Evolutionary conservation across 169 alveolate species (phyloP), one percentile per base, ranked within the genome.

Genomic region (Miamiensis avidus): DNA sequence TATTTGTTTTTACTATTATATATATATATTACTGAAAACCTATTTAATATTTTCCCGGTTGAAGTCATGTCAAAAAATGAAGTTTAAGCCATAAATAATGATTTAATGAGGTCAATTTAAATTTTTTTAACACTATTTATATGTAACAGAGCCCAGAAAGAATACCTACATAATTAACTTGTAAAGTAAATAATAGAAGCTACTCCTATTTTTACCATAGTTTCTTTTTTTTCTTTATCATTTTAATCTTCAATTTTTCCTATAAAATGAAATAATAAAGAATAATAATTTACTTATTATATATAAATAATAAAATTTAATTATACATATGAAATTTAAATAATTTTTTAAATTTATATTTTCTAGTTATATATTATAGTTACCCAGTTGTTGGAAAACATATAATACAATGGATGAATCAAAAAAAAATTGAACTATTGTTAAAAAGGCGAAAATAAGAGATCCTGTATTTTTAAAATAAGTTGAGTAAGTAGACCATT

Each of bases 11-110:
- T 77, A 1, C 64, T 30, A 0, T 16, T 72, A 32, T 27, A 34
- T 27, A 74, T 74, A 74, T 34, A 31, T 0, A 74, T 30, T 29
- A 82, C 69, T 11, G 94, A 90, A 74, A 94, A 92, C 64, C 91
- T 87, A 76, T 90, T 92, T n/a, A 94, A 69, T 28, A 92, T 92
- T 81, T 88, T 89, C 26, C 97, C 97, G 34, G 89, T 85, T 29
- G 97, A 95, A 26, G 92, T 84, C 6, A 89, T 88, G 82, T 94
- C 97, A 84, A 89, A 92, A 79, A 78, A 91, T 1, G 82, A 77
- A 31, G 64, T 30, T 25, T 30, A 32, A 16, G 82, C 72, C 20
- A 64, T 31, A 25, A 77, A 64, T 20, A 77, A 16, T 0, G 65
- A 31, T 27, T 77, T 11, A 77, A 77, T 27, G 33, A 77, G 28